These are phyloP conservation scores for Dothistroma pini DNA, from an alignment of 2,329 filamentous ascomycete genomes.

Conservation along the genomic window DNA sequence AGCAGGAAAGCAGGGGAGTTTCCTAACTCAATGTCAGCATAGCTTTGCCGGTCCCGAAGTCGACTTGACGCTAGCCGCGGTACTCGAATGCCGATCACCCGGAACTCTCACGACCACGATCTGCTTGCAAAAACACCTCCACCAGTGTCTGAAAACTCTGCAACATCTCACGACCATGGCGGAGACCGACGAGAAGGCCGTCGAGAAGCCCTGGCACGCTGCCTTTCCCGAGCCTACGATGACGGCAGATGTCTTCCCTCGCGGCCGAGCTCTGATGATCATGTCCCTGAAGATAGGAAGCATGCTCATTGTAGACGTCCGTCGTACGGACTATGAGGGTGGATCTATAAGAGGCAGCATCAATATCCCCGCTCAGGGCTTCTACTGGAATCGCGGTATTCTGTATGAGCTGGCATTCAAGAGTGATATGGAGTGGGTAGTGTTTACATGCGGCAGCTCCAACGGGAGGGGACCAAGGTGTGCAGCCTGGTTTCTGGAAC, in stretches of 20 bases:
- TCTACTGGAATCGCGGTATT: conserved; percentile 45
- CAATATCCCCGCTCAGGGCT: conserved; percentile 48
- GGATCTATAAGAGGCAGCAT: conserved; percentile 45
- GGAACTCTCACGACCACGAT: background rate
- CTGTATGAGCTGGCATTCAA: conserved; percentile 44
- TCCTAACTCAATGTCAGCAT: too few relatives aligned
- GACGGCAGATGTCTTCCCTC: conserved; percentile 39
- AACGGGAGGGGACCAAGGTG: conserved; percentile 33
- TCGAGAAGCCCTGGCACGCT: conserved; percentile 39
- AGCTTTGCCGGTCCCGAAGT: too few relatives aligned
- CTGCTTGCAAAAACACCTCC: background rate
- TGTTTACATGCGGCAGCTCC: conserved; percentile 45
- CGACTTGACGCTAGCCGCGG: too few relatives aligned
- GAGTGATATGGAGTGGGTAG: conserved; percentile 44
- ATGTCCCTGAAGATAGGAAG: conserved; percentile 36
- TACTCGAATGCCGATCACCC: background rate
- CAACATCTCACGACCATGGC: conserved; percentile 32
- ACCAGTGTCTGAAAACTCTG: background rate
- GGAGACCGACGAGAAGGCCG: conserved; percentile 7
- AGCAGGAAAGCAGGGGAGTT: too few relatives aligned
- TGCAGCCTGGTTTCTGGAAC: conserved; percentile 37
- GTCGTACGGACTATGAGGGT: conserved; percentile 47
- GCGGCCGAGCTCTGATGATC: conserved; percentile 36
- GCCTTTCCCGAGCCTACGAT: conserved; percentile 40
- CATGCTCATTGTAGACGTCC: conserved; percentile 44